Evolutionary conservation across 192 early-diverging fungal genomes (phyloP).

Genomic region (Allomyces arbusculus): DNA sequence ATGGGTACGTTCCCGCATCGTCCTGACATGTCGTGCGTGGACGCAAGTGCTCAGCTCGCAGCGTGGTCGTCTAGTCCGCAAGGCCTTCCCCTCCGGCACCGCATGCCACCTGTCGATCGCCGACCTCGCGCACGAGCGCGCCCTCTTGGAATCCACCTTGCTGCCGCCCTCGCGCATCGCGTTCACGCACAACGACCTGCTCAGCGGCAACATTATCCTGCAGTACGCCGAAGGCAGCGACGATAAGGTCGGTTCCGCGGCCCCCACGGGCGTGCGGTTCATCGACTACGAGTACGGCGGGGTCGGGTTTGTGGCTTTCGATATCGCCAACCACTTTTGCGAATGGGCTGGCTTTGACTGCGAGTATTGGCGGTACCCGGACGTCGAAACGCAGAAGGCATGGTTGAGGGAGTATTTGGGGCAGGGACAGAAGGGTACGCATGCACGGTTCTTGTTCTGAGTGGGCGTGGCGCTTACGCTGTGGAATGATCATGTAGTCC

Average conservation of each 20-base stretch:
- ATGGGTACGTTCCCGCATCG: too few species aligned
- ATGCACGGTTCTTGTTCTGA: neutral
- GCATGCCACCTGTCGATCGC: neutral
- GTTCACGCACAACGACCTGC: constrained; percentile 83
- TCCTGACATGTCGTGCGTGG: neutral
- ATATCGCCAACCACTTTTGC: constrained; percentile 91
- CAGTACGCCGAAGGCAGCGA: neutral
- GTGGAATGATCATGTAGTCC: too few species aligned
- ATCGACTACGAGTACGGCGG: constrained; percentile 83
- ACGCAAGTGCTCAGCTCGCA: too few species aligned
- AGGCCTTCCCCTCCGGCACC: too few species aligned
- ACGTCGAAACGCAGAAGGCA: constrained; percentile 36
- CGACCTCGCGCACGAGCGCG: neutral
- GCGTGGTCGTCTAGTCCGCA: too few species aligned
- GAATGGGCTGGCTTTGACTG: constrained; percentile 94
- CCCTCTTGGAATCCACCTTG: constrained; percentile 28
- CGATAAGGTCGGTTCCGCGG: neutral
- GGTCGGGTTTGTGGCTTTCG: constrained; percentile 24
- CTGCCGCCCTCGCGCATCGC: constrained; percentile 53
- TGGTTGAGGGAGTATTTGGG: constrained; percentile 64
- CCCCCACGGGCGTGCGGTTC: neutral
- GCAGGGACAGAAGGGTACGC: constrained; percentile 13
- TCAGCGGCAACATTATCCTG: constrained; percentile 75
- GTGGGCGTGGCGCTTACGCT: neutral
- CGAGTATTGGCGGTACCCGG: constrained; percentile 67